These are phyloP conservation scores for Alnus glutinosa DNA, from an alignment of 306 rosid genomes.

Conservation along the genomic window DNA sequence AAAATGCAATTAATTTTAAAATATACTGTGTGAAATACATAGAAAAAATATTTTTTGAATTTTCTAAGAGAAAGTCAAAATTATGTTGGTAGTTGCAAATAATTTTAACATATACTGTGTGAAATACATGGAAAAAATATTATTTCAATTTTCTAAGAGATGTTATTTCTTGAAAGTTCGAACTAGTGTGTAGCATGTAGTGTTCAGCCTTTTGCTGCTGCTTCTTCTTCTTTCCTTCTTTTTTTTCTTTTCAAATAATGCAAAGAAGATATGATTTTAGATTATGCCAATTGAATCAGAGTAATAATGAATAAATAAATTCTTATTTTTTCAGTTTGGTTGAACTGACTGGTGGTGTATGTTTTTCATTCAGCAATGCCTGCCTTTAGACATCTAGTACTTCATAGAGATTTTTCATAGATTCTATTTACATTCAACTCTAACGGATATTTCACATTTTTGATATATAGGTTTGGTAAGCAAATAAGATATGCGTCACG, in stretches of 20 bases:
- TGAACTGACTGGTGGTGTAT: neutral
- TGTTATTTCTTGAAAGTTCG: neutral
- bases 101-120: neutral
- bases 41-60: neutral
- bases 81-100: neutral
- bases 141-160: neutral
- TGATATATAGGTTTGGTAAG: constrained; percentile 72
- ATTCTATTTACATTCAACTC: constrained; percentile 9
- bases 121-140: neutral
- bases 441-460: constrained; percentile 23
- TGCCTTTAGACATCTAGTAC: constrained; percentile 1
- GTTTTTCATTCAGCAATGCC: neutral
- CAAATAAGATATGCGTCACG: constrained; percentile 93
- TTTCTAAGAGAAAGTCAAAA: neutral
- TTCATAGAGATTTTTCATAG: constrained; percentile 1
- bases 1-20: neutral
- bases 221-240: neutral
- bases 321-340: neutral
- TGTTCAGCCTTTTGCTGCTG: neutral
- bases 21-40: neutral
- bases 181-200: neutral
- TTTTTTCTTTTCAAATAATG: neutral
- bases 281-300: neutral
- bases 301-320: neutral
- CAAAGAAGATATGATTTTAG: neutral